These are phyloP conservation scores for Alternaria brassicae DNA, from an alignment of 2,329 filamentous ascomycete species.

Conservation along the genomic window DNA sequence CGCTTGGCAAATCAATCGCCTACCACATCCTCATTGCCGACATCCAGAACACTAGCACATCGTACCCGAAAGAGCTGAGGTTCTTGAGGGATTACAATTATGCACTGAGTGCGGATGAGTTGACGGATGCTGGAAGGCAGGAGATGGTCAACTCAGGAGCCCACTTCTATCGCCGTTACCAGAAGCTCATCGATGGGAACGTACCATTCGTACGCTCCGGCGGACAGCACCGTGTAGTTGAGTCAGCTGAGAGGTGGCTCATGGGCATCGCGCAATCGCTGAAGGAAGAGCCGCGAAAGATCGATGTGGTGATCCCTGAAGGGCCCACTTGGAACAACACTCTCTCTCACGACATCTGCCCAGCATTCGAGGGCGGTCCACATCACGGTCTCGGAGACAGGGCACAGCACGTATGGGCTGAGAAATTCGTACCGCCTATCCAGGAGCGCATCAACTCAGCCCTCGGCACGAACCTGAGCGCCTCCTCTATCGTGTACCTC, in stretches of 20 bases:
- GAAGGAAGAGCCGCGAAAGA: slow-evolving; percentile 51
- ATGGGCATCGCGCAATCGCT: slow-evolving; percentile 71
- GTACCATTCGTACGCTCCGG: slow-evolving; percentile 77
- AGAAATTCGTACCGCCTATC: slow-evolving; percentile 71
- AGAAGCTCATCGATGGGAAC: slow-evolving; percentile 62
- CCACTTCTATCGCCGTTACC: slow-evolving; percentile 78
- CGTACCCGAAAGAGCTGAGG: slow-evolving; percentile 68
- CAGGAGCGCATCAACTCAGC: slow-evolving; percentile 72
- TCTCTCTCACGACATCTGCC: slow-evolving; percentile 76
- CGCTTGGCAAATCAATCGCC: slow-evolving; percentile 66
- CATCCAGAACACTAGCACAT: slow-evolving; percentile 65
- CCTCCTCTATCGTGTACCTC: slow-evolving; percentile 69
- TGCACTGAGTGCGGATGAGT: slow-evolving; percentile 70
- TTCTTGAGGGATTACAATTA: slow-evolving; percentile 79
- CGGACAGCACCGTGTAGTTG: slow-evolving; percentile 73
- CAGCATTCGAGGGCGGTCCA: slow-evolving; percentile 69
- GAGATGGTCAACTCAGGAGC: slow-evolving; percentile 77
- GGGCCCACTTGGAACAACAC: slow-evolving; percentile 76
- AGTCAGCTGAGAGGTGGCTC: slow-evolving; percentile 78
- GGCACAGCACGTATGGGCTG: slow-evolving; percentile 65
- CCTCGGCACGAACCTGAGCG: slow-evolving; percentile 71
- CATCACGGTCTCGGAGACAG: slow-evolving; percentile 57
- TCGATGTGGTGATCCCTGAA: slow-evolving; percentile 73
- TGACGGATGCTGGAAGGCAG: slow-evolving; percentile 72
- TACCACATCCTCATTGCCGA: slow-evolving; percentile 71